Percentiles rank a stretch among this genome's conserved stretches.
Evolutionary conservation across 1,284 basidiomycete species (phyloP).

Genomic region (Thelephora terrestris): DNA sequence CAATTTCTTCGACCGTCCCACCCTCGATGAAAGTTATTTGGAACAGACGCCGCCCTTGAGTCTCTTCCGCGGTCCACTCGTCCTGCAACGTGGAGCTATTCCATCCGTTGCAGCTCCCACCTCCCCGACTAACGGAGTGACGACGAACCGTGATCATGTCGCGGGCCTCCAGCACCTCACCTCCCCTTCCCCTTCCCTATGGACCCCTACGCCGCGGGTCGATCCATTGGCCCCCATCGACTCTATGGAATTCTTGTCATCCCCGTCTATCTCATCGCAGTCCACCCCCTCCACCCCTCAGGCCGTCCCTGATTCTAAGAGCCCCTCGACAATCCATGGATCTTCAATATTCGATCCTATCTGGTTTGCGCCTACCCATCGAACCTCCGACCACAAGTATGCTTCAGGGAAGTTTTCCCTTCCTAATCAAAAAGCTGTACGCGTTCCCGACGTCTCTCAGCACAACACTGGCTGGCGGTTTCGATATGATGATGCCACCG

Average conservation of each 20-base stretch:
- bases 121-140: too few species aligned
- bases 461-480: conserved; percentile 30
- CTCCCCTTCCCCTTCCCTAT: conserved; percentile 16
- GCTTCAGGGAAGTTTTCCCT: conserved; percentile 63
- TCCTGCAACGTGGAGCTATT: conserved; percentile 3
- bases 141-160: too few species aligned
- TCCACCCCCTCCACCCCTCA: conserved; percentile 44
- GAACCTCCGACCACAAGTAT: conserved; percentile 60
- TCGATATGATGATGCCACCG: conserved; percentile 47
- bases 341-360: conserved; percentile 53
- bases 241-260: conserved; percentile 11
- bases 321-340: conserved; percentile 6
- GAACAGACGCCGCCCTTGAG: conserved; percentile 5
- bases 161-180: too few species aligned
- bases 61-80: conserved; percentile 17
- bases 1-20: conserved; percentile 53
- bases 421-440: conserved; percentile 25
- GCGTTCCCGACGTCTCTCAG: conserved; percentile 25
- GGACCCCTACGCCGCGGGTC: conserved; percentile 10
- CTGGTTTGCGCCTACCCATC: conserved; percentile 53
- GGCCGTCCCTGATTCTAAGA: conserved; percentile 18
- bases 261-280: conserved; percentile 18
- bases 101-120: background rate
- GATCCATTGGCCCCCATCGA: conserved; percentile 16
- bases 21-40: background rate